Conservation (phyloP, 169 alveolate species). For the Plasmodium sp. region DNA sequence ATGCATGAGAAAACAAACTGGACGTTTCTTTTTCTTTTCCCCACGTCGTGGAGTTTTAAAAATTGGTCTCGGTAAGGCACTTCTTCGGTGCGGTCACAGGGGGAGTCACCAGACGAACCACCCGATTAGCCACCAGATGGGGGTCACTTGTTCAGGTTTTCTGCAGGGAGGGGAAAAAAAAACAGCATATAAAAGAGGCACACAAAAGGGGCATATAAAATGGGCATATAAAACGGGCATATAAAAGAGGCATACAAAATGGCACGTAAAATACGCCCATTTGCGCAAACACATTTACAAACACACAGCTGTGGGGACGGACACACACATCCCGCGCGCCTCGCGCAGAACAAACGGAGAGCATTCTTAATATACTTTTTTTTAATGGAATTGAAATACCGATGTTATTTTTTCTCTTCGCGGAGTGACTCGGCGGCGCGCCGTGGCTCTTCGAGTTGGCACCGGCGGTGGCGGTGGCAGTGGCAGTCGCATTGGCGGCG, state of each 20-base stretch:
- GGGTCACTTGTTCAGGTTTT: slow-evolving; percentile 13
- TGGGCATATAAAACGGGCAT: not conserved
- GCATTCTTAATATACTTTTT: slow-evolving; percentile 55
- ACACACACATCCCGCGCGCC: not conserved
- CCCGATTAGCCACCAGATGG: not conserved
- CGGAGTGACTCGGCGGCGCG: not conserved
- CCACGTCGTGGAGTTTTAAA: not conserved
- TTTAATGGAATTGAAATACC: slow-evolving; percentile 62
- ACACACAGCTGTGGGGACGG: not conserved
- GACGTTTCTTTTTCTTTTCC: not conserved
- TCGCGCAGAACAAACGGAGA: not conserved
- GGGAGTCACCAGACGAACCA: not conserved
- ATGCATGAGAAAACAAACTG: not conserved
- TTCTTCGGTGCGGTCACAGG: not conserved
- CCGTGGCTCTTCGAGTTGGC: not conserved
- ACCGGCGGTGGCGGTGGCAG: not conserved
- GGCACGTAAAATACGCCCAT: not conserved
- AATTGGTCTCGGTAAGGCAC: not conserved
- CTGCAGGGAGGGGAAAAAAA: not conserved
- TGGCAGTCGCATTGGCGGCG: not conserved
- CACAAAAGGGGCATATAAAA: not conserved
- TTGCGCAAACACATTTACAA: not conserved
- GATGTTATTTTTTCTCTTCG: slow-evolving; percentile 39
- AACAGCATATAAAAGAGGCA: not conserved
- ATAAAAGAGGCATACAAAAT: not conserved